A percentile compares a stretch with the other conserved stretches of the same genome.
Conservation (phyloP, 2,329 filamentous ascomycete genomes). For the Fusarium nodosum region DNA sequence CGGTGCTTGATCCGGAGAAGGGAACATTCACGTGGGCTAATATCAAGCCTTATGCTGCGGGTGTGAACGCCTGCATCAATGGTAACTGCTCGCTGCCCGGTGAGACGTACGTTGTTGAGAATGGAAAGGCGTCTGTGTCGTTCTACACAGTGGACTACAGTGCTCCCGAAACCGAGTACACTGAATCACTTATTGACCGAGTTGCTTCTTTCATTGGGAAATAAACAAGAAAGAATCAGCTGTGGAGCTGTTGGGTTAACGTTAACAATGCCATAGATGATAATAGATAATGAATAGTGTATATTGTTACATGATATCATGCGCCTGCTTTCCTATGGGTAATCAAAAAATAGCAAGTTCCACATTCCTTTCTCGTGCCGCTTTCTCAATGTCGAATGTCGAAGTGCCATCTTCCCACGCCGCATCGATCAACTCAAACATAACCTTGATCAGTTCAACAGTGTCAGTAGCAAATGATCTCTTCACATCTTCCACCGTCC, state of each 20-base stretch:
- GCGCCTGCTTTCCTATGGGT: neutral
- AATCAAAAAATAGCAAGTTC: conserved; percentile 41
- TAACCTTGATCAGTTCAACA: conserved; percentile 29
- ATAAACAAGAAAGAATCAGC: neutral
- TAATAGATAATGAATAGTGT: neutral
- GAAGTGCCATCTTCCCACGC: conserved; percentile 42
- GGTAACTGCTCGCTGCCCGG: conserved; percentile 65
- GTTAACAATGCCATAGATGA: neutral
- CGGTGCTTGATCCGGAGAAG: conserved; percentile 59
- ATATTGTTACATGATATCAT: neutral
- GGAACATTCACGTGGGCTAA: conserved; percentile 60
- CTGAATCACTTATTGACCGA: conserved; percentile 46
- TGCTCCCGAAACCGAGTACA: conserved; percentile 55
- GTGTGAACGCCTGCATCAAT: conserved; percentile 64
- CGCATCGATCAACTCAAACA: conserved; percentile 37
- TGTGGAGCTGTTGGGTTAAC: neutral
- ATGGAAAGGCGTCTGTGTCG: conserved; percentile 58
- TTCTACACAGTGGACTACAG: conserved; percentile 66
- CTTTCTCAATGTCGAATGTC: conserved; percentile 40
- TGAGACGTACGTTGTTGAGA: conserved; percentile 62
- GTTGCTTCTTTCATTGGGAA: conserved; percentile 37
- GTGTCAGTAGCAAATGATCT: conserved; percentile 24
- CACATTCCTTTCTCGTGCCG: conserved; percentile 12
- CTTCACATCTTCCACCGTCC: conserved; percentile 36
- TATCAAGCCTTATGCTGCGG: conserved; percentile 55